Evolutionary conservation across 176 grass and related monocot genomes (phyloP).

Genomic region (Leersia perrieri): DNA sequence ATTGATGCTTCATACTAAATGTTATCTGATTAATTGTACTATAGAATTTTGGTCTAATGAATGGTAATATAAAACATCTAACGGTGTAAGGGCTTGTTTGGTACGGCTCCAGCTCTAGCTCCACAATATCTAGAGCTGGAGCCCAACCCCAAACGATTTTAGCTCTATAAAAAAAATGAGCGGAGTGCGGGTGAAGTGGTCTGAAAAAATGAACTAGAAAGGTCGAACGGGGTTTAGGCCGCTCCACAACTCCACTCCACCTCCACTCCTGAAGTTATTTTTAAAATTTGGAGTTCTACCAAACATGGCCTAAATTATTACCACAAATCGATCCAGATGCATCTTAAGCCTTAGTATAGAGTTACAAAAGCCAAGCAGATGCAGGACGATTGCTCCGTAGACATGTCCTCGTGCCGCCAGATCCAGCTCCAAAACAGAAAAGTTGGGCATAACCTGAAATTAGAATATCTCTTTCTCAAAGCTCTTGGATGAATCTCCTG

Average conservation of each 20-base stretch:
- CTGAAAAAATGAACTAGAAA: too few species aligned
- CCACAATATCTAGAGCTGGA: too few species aligned
- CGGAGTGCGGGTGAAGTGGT: too few species aligned
- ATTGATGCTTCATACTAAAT: not conserved
- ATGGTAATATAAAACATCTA: not conserved
- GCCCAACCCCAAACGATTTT: too few species aligned
- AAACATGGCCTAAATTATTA: too few species aligned
- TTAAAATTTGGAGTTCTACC: too few species aligned
- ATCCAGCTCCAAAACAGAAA: slow-evolving; percentile 10
- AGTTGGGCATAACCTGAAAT: not conserved
- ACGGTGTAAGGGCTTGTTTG: too few species aligned
- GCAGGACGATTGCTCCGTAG: slow-evolving; percentile 15
- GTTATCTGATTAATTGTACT: not conserved
- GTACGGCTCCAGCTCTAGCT: too few species aligned
- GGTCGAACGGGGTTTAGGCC: too few species aligned
- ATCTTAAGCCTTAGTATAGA: slow-evolving; percentile 6
- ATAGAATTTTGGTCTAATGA: not conserved
- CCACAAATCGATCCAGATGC: not conserved
- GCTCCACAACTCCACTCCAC: too few species aligned
- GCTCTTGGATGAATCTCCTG: not conserved
- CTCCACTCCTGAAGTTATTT: too few species aligned
- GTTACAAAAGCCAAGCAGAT: slow-evolving; percentile 10
- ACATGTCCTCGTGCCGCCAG: not conserved
- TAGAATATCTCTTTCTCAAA: slow-evolving; percentile 11
- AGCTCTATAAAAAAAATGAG: too few species aligned